Conservation (phyloP, 1,284 basidiomycete species). For the Porodaedalea pini region DNA sequence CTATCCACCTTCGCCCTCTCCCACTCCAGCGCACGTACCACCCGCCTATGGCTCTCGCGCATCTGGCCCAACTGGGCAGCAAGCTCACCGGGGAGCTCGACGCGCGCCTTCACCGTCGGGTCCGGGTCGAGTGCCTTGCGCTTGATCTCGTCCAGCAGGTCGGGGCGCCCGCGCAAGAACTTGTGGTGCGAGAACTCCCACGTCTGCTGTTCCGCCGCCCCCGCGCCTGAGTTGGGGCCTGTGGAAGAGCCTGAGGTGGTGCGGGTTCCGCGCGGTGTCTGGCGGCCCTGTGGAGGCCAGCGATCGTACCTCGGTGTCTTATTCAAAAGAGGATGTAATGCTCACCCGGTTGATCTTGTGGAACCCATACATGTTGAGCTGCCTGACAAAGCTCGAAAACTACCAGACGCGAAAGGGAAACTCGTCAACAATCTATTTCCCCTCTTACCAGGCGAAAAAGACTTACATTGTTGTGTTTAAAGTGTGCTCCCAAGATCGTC, state of each 20-base stretch:
- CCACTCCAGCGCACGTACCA: constrained; percentile 47
- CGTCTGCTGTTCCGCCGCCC: constrained; percentile 63
- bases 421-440: constrained; percentile 17
- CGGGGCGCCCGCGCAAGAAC: constrained; percentile 77
- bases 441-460: neutral
- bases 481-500: constrained; percentile 75
- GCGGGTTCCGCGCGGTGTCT: constrained; percentile 81
- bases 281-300: constrained; percentile 20
- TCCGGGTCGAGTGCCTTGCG: constrained; percentile 79
- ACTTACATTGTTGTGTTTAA: constrained; percentile 78
- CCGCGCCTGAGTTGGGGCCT: neutral
- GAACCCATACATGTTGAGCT: constrained; percentile 89
- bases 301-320: constrained; percentile 11
- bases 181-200: constrained; percentile 91
- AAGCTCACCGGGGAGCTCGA: constrained; percentile 76
- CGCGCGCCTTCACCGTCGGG: constrained; percentile 58
- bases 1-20: constrained; percentile 47
- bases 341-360: constrained; percentile 78
- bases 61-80: constrained; percentile 64
- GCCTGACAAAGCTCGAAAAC: constrained; percentile 87
- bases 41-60: constrained; percentile 62
- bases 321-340: constrained; percentile 17
- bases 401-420: constrained; percentile 30
- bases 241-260: constrained; percentile 43
- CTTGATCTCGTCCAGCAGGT: constrained; percentile 82